These are phyloP conservation scores for Citrus cavaleriei DNA, from an alignment of 345 rosid species.

Conservation along the genomic window DNA sequence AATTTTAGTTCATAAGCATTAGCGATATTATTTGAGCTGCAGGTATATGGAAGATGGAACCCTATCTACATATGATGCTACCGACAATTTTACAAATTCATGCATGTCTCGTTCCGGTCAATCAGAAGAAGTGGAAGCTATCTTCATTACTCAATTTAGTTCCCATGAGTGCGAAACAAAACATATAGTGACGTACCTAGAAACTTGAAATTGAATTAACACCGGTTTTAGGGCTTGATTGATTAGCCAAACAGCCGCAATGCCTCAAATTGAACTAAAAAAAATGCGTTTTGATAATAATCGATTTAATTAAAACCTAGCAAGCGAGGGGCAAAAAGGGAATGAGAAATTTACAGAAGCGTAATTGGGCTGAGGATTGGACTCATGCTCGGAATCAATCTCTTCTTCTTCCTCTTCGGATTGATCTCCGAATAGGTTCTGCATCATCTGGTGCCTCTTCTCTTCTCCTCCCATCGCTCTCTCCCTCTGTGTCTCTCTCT, in stretches of 20 bases:
- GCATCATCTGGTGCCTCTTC: constrained; percentile 96
- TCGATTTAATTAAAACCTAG: neutral
- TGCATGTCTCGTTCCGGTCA: neutral
- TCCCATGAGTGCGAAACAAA: neutral
- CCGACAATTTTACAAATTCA: neutral
- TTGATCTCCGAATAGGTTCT: constrained; percentile 90
- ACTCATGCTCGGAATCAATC: constrained; percentile 94
- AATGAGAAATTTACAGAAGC: constrained; percentile 53
- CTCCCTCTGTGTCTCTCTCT: neutral
- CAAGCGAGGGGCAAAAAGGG: neutral
- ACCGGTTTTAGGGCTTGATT: neutral
- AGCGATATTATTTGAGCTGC: neutral
- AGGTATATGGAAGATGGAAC: neutral
- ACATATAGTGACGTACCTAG: no score
- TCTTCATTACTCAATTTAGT: no score
- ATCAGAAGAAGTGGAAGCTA: no score
- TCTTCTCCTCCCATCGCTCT: constrained; percentile 72
- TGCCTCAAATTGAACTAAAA: neutral
- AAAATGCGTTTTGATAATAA: neutral
- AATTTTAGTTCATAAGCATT: neutral
- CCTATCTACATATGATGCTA: neutral
- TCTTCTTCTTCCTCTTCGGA: constrained; percentile 91
- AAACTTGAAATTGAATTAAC: neutral
- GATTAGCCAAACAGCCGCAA: neutral
- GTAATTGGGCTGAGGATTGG: constrained; percentile 82